Conservation (phyloP, 2,329 filamentous ascomycete species). For the Plectosphaerella plurivora region DNA sequence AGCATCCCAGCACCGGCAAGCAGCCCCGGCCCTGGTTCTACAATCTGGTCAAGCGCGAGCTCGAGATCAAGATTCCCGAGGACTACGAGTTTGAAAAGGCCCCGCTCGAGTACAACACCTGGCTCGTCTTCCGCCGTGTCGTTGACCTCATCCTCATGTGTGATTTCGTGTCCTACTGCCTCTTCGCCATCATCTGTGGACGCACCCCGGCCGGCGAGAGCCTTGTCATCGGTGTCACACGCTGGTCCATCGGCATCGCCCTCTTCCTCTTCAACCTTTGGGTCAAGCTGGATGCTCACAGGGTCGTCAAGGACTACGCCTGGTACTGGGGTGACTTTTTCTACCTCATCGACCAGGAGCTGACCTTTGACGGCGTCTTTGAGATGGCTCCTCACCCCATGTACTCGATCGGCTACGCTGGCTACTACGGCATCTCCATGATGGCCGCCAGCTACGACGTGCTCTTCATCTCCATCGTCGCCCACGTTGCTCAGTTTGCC, state of each 20-base stretch:
- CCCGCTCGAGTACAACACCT: constrained; percentile 97
- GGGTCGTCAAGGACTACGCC: constrained; percentile 97
- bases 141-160: constrained; percentile 98
- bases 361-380: constrained; percentile 98
- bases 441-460: constrained; percentile 98
- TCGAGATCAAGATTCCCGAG: constrained; percentile 89
- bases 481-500: constrained; percentile 88
- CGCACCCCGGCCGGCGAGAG: constrained; percentile 71
- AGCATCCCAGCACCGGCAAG: constrained; percentile 71
- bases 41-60: constrained; percentile 76
- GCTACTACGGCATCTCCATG: constrained; percentile 96
- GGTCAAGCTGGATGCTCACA: constrained; percentile 96
- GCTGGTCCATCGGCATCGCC: constrained; percentile 74
- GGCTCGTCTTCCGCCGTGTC: constrained; percentile 91
- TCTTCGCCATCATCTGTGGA: constrained; percentile 88
- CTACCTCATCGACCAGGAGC: constrained; percentile 93
- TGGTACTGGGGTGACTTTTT: constrained; percentile 99
- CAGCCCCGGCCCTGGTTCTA: constrained; percentile 83
- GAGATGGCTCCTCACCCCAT: constrained; percentile 98
- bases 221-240: constrained; percentile 60
- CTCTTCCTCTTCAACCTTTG: constrained; percentile 93
- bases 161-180: constrained; percentile 94
- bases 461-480: constrained; percentile 91
- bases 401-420: constrained; percentile 97
- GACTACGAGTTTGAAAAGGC: constrained; percentile 93